phyloP scores from a whole-genome alignment of 1,284 basidiomycete genomes.

The Leccinum griseonigrum region DNA sequence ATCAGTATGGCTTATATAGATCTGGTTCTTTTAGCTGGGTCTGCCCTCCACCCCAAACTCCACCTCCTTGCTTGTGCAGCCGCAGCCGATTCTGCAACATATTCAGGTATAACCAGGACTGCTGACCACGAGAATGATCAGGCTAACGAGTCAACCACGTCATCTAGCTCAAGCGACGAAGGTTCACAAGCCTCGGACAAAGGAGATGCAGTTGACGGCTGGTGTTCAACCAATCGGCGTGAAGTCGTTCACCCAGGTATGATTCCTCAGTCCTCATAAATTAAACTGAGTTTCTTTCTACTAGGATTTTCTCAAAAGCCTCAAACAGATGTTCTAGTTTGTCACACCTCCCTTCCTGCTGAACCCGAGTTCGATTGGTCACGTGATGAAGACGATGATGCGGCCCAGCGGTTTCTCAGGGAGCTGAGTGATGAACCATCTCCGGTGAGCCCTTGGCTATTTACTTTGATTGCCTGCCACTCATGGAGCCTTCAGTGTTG shows the following conservation, averaged over 20 bases:
- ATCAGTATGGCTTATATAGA: neutral
- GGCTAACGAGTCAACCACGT: neutral
- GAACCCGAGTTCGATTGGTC: neutral
- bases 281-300: neutral
- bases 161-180: neutral
- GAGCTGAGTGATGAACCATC: neutral
- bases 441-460: neutral
- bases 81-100: neutral
- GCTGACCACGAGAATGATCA: neutral
- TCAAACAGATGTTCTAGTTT: no score
- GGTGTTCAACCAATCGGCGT: neutral
- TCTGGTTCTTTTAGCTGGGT: neutral
- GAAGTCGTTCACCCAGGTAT: neutral
- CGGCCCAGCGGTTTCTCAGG: neutral
- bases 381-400: neutral
- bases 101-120: neutral
- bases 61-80: no score
- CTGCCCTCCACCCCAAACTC: neutral
- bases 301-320: neutral
- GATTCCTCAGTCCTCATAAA: neutral
- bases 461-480: neutral
- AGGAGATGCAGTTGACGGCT: neutral
- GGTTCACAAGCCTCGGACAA: neutral
- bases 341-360: neutral
- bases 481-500: neutral